Base-by-base conservation (phyloP, 2,329 filamentous ascomycete species). In the Dactylonectria estremocensis region DNA sequence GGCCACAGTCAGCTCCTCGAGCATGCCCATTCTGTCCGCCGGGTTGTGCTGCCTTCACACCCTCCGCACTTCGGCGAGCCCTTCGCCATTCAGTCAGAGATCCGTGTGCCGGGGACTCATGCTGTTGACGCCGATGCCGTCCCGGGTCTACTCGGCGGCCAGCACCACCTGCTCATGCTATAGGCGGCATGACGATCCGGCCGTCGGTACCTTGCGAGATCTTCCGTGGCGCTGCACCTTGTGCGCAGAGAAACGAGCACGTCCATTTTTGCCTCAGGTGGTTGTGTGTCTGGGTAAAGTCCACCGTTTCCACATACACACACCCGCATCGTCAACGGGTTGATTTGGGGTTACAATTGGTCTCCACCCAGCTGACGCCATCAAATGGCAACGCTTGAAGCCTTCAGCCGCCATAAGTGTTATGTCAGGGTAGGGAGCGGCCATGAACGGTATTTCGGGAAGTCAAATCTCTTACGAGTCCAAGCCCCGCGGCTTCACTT, bases 51-150 rank as follows among this genome's bases (percentile, higher is more conserved):
- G 24, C 10, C 14, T 8, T 22, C 48, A 61, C 5, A 43, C 37
- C 8, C 53, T 40, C 8, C 48, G 40, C 50, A 8, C 84, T 33
- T 83, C 82, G 7, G 84, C 83, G 40, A 93, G 76, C 1, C 87
- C 87, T 11, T 86, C 84, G 0, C 90, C 90, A 64, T 90, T 94
- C 54, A 94, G 78, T 13, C 92, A 87, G 0, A 91, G 93, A 72
- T 93, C 91, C 89, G 94, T 93, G 72, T 94, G 94, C 1, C 92
- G 92, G 0, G 92, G 92, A 43, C 86, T 89, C 45, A 94, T 85
- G 13, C 84, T 88, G 71, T 94, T 94, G 6, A 92, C 89, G 2
- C 91, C 80, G 63, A 94, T 92, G 0, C 92, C 92, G 74, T 90
- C 86, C 1, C 83, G 80, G 1, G 90, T 90, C 92, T 92, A 94